phyloP scores from a whole-genome alignment of 2,329 filamentous ascomycete genomes.

The Aschersonia sp. region DNA sequence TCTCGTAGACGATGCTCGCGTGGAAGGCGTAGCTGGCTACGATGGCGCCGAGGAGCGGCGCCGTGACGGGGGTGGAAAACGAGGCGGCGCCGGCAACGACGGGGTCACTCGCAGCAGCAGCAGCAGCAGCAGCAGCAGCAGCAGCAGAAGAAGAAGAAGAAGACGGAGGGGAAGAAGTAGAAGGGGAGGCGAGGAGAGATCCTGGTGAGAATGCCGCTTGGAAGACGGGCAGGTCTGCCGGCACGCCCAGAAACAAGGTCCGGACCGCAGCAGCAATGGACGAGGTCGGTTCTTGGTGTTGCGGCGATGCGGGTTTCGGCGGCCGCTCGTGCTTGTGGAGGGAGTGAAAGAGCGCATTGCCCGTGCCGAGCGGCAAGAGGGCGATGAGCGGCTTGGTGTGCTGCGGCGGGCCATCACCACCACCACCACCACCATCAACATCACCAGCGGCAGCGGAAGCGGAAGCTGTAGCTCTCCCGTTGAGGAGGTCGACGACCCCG shows the following conservation, averaged over 20 bases:
- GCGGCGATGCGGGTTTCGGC: slow-evolving; percentile 14
- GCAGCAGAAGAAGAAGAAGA: too few relatives aligned
- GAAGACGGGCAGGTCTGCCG: slow-evolving; percentile 46
- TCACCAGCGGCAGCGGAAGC: too few relatives aligned
- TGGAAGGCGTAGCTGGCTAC: slow-evolving; percentile 87
- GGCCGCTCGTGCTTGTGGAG: slow-evolving; percentile 35
- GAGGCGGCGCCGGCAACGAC: too few relatives aligned
- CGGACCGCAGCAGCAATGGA: slow-evolving; percentile 32
- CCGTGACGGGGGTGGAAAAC: neutral
- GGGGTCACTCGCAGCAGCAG: too few relatives aligned
- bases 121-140: too few relatives aligned
- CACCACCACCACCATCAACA: too few relatives aligned
- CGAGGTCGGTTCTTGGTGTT: too few relatives aligned
- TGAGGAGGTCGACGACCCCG: slow-evolving; percentile 69
- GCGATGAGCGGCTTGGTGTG: slow-evolving; percentile 27
- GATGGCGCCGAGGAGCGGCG: slow-evolving; percentile 53
- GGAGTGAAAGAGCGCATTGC: slow-evolving; percentile 50
- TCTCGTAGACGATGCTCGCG: slow-evolving; percentile 77
- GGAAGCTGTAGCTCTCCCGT: slow-evolving; percentile 23
- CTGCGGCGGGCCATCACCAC: too few relatives aligned
- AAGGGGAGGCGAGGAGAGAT: slow-evolving; percentile 16
- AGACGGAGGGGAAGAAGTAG: too few relatives aligned
- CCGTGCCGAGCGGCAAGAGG: slow-evolving; percentile 47
- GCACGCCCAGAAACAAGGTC: slow-evolving; percentile 42
- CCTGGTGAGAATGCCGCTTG: slow-evolving; percentile 44